Percentiles rank a stretch among this genome's conserved stretches.
phyloP scores from a whole-genome alignment of 2,329 filamentous ascomycete species.

The Rutstroemia sp. region DNA sequence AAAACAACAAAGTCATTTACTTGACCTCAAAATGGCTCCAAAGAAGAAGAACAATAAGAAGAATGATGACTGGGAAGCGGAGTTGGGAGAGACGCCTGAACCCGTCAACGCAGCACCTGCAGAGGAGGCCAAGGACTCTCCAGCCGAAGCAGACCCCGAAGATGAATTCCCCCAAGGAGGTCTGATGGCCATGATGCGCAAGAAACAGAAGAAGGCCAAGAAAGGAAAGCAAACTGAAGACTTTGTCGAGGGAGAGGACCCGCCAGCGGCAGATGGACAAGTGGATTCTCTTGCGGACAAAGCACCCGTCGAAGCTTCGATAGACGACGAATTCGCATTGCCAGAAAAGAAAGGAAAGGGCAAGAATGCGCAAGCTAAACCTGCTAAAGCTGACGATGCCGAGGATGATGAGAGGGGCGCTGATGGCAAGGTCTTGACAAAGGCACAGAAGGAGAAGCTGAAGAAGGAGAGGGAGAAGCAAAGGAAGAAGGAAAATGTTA shows the following conservation, averaged over 20 bases:
- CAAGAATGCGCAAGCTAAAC: slow-evolving; percentile 45
- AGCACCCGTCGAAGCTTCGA: slow-evolving; percentile 70
- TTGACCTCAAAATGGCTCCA: slow-evolving; percentile 63
- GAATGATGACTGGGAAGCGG: slow-evolving; percentile 90
- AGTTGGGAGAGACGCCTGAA: slow-evolving; percentile 63
- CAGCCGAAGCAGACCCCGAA: slow-evolving; percentile 42
- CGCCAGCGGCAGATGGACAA: slow-evolving; percentile 33
- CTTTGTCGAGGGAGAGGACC: slow-evolving; percentile 61
- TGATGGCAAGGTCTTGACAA: slow-evolving; percentile 72
- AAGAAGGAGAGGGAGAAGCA: slow-evolving; percentile 99
- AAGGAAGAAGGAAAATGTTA: slow-evolving; percentile 93
- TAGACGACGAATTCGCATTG: slow-evolving; percentile 79
- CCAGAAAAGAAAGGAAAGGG: slow-evolving; percentile 67
- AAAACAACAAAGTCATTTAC: not conserved
- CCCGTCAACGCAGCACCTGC: slow-evolving; percentile 38
- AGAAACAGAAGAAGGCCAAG: slow-evolving; percentile 71
- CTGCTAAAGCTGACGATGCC: slow-evolving; percentile 34
- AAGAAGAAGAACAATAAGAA: slow-evolving; percentile 94
- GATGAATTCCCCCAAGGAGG: slow-evolving; percentile 48
- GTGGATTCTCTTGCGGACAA: slow-evolving; percentile 51
- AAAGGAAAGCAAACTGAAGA: slow-evolving; percentile 60
- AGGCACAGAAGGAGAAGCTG: slow-evolving; percentile 96
- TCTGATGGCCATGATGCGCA: slow-evolving; percentile 72
- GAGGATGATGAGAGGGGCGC: slow-evolving; percentile 45
- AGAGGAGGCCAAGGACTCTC: slow-evolving; percentile 38